Evolutionary conservation across 2,329 filamentous ascomycete genomes (phyloP), one percentile per base, ranked within the genome.

Genomic region (Colletotrichum tropicale): DNA sequence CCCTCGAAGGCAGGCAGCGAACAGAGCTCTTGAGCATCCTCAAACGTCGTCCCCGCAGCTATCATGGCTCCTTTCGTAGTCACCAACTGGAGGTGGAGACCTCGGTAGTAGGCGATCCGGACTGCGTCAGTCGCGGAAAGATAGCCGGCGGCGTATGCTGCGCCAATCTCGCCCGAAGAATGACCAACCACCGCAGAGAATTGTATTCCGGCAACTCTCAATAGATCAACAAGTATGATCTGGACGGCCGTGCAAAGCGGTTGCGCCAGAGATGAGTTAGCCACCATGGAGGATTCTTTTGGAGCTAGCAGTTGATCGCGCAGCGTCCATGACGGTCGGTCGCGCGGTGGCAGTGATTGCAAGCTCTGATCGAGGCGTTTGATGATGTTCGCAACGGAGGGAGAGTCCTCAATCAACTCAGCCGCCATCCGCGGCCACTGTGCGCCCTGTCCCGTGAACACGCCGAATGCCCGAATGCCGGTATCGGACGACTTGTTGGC

Each of bases 141-240:
- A 21, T 84, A 81, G 0, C 88, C 88, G 0, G 87, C 85, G 0
- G 88, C 87, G 77, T 89, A 91, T 0, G 87, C 89, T 0, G 88
- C 88, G 1, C 80, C 87, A 16, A 90, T 89, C 76, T 90, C 88
- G 2, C 88, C 88, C 0, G 86, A 87, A 0, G 87, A 89, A 77
- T 90, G 88, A 3, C 88, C 88, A 5, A 88, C 83, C 0, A 87
- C 86, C 2, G 82, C 83, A 3, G 74, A 48, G 7, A 86, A 83
- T 1, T 69, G 62, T 24, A 89, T 70, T 4, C 83, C 83, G 5
- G 83, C 83, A 0, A 79, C 74, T 0, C 71, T 52, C 1, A 84
- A 76, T 1, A 81, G 71, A 8, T 83, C 80, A 9, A 83, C 78
- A 1, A 84, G 71, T 6, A 80, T 81, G 32, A 62, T 48, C 67